Base-by-base conservation (phyloP, 2,329 filamentous ascomycete genomes). In the Claviceps maximensis region DNA sequence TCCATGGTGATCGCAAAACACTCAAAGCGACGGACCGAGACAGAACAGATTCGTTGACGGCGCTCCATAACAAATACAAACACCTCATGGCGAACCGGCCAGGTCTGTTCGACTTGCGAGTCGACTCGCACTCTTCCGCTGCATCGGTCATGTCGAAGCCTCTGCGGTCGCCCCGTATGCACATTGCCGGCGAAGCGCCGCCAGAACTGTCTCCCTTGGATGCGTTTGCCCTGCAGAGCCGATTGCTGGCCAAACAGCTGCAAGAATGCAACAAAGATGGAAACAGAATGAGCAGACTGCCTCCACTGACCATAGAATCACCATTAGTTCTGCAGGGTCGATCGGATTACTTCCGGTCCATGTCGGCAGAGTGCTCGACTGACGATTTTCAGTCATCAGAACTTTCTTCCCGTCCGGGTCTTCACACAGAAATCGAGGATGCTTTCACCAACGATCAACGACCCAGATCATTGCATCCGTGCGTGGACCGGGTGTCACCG, bases 161-260 rank as follows among this genome's bases (percentile, higher is more conserved):
- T n/a, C 69, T 84, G 36, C 75, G 77, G 58, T 89, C 86, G n/a
- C 86, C 86, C 44, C 83, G 86, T 56, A 72, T 89, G 55, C 85
- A 89, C 67, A 76, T 87, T 54, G 85, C 86, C 54, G 87, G 87
- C 56, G 87, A 91, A 61, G 79, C 86, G 1, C 91, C 93, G 21
- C 93, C 93, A 5, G 87, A 93, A 51, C 77, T 97, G 53, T 97
- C 93, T 8, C 93, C 93, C 12, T 79, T 98, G 58, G 93, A 98
- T 75, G 91, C 91, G 48, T 94, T 98, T 65, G 91, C 91, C 23
- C 78, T 91, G 57, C 91, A 97, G 65, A 94, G 90, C 61, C 84
- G 91, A 54, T 73, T 94, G 61, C 78, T 98, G 50, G 89, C 89
- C 41, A 87, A 82, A 69, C 86, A 95, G 69, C 80, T 98, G 56